phyloP scores from a whole-genome alignment of 179 eudicot species.

The Spergularia azorica region DNA sequence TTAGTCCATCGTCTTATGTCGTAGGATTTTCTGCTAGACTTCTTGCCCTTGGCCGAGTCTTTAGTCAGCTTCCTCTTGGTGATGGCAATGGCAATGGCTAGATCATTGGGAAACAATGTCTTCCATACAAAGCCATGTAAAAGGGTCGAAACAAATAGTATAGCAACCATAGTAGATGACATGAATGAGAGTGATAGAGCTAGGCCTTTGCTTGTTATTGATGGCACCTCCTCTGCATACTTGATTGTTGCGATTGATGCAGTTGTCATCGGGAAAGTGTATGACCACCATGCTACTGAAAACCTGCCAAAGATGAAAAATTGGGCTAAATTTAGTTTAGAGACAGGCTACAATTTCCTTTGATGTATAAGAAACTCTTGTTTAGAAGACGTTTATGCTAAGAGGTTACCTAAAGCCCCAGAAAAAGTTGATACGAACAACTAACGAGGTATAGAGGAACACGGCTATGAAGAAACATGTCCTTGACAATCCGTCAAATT shows the following conservation, averaged over 20 bases:
- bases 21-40: slow-evolving; percentile 40
- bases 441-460: slow-evolving; percentile 70
- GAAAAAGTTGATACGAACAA: slow-evolving; percentile 85
- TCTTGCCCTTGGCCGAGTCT: slow-evolving; percentile 49
- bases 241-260: slow-evolving; percentile 83
- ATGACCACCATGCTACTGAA: slow-evolving; percentile 99
- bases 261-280: slow-evolving; percentile 96
- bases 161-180: slow-evolving; percentile 80
- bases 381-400: no score
- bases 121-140: slow-evolving; percentile 85
- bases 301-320: slow-evolving; percentile 45
- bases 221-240: slow-evolving; percentile 74
- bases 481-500: slow-evolving; percentile 77
- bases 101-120: slow-evolving; percentile 87
- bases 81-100: slow-evolving; percentile 71
- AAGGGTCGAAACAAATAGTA: slow-evolving; percentile 67
- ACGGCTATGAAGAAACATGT: slow-evolving; percentile 89
- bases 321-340: not conserved
- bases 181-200: slow-evolving; percentile 71
- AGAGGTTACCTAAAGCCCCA: slow-evolving; percentile 66
- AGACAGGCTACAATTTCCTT: no score
- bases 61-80: slow-evolving; percentile 58
- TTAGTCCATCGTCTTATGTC: slow-evolving; percentile 82
- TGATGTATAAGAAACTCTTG: no score
- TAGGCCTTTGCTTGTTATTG: slow-evolving; percentile 54